Evolutionary conservation across 441 rosid genomes (phyloP), one percentile per base, ranked within the genome.

Genomic region (Pelargonium citronellum): DNA sequence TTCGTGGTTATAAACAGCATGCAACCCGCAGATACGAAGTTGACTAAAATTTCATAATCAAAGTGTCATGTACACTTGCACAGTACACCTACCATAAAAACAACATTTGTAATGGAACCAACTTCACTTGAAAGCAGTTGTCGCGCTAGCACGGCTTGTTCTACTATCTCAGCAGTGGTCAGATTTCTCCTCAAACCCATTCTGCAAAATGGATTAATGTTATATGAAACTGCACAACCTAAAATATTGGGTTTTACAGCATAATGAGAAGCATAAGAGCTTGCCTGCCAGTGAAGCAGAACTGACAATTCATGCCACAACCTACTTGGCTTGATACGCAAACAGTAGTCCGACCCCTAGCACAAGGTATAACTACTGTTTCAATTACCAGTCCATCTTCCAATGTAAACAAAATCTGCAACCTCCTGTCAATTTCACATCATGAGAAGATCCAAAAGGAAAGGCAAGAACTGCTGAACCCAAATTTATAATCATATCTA

Each of bases 251-350:
- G 6, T 34, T 34, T 3, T 34, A 34, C 39, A 34, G 39, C 39
- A 34, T 34, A 34, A 24, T 24, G 30, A 24, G 30, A 24, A 24
- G 30, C 19, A 47, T 17, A 46, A 58, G 69, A 19, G 39, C 80
- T 80, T 74, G 73, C 96, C 98, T 88, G 79, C 98, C 93, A 61
- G 96, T 87, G 79, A 78, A 94, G 81, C 96, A 94, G 85, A 91
- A 94, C 75, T 94, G 98, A 76, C 98, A 94, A 78, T 89, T 89
- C 97, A 94, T 89, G 68, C 95, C 95, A 49, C 96, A 93, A 9
- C 97, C 97, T 13, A 88, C 97, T 83, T 91, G 95, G 67, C 97
- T 88, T 8, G 97, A 90, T 67, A 91, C 96, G 67, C 97, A 94
- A 71, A 94, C 93, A 6, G 97, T 94, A 8, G 83, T 86, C 77